Conservation (phyloP, 768 basidiomycete species). For the Russula earlei region DNA sequence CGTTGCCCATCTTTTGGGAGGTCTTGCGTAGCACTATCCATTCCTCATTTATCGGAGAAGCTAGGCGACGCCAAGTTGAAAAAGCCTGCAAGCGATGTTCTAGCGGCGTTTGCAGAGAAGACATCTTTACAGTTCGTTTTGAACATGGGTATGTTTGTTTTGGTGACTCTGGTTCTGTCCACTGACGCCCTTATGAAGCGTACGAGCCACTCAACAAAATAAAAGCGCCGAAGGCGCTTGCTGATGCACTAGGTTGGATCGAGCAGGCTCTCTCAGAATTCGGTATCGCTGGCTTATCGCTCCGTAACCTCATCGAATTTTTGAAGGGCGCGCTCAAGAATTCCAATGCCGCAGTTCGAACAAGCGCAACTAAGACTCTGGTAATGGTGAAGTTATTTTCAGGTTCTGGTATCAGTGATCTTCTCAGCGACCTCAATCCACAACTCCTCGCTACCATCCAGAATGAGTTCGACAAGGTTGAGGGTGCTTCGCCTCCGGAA, state of each 20-base stretch:
- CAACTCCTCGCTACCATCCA: constrained; percentile 87
- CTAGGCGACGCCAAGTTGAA: constrained; percentile 94
- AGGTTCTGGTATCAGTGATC: constrained; percentile 83
- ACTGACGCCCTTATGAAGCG: constrained; percentile 37
- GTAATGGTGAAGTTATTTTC: constrained; percentile 90
- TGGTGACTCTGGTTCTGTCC: constrained; percentile 9
- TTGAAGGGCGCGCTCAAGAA: constrained; percentile 81
- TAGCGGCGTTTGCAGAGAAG: constrained; percentile 81
- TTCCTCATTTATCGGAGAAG: constrained; percentile 84
- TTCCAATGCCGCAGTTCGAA: constrained; percentile 88
- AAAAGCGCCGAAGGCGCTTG: constrained; percentile 94
- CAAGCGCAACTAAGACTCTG: constrained; percentile 85
- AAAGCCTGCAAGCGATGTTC: constrained; percentile 86
- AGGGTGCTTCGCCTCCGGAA: constrained; percentile 65
- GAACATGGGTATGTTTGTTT: constrained; percentile 58
- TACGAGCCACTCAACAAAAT: constrained; percentile 92
- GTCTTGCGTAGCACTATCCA: constrained; percentile 72
- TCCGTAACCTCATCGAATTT: constrained; percentile 83
- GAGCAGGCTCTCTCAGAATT: constrained; percentile 82
- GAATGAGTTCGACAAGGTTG: constrained; percentile 87
- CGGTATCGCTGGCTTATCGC: constrained; percentile 77
- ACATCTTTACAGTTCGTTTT: constrained; percentile 92
- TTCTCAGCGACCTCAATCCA: constrained; percentile 90
- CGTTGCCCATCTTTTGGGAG: constrained; percentile 75
- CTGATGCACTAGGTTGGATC: constrained; percentile 85